phyloP scores from a whole-genome alignment of 179 eudicot genomes.

The Silene vulgaris region DNA sequence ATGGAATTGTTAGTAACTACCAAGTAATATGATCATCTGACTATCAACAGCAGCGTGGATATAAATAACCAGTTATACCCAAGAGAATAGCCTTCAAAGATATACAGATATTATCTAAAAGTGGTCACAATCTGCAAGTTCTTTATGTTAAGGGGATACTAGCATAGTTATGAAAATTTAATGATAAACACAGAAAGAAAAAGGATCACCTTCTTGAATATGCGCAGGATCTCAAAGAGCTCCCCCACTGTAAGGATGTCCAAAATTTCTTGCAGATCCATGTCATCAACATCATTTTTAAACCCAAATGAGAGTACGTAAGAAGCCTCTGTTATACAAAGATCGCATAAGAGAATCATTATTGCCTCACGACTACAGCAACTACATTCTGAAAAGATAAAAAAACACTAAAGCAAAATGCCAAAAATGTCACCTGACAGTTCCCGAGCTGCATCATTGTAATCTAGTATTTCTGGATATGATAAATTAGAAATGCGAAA shows the following conservation, averaged over 20 bases:
- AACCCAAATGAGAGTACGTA: conserved; percentile 40
- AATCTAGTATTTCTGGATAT: conserved; percentile 67
- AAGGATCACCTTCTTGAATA: conserved; percentile 46
- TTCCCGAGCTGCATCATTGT: conserved; percentile 43
- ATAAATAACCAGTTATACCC: background rate
- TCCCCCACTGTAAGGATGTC: conserved; percentile 61
- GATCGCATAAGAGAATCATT: conserved; percentile 20
- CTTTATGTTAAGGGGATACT: background rate
- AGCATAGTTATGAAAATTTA: background rate
- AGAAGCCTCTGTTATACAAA: conserved; percentile 53
- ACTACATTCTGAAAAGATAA: background rate
- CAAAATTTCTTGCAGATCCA: conserved; percentile 52
- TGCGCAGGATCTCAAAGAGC: conserved; percentile 52
- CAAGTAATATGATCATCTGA: background rate
- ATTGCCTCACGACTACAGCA: conserved; percentile 12
- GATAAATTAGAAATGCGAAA: conserved; percentile 63
- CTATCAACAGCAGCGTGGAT: background rate
- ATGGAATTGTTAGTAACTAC: background rate
- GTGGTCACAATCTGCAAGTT: background rate
- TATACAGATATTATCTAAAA: conserved; percentile 1
- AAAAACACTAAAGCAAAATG: background rate
- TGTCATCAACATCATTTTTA: conserved; percentile 36
- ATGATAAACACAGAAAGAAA: conserved; percentile 1
- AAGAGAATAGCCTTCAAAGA: background rate
- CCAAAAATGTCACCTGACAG: conserved; percentile 45